phyloP scores from a whole-genome alignment of 176 grass and related monocot species.

The Pontederia crassipes region DNA sequence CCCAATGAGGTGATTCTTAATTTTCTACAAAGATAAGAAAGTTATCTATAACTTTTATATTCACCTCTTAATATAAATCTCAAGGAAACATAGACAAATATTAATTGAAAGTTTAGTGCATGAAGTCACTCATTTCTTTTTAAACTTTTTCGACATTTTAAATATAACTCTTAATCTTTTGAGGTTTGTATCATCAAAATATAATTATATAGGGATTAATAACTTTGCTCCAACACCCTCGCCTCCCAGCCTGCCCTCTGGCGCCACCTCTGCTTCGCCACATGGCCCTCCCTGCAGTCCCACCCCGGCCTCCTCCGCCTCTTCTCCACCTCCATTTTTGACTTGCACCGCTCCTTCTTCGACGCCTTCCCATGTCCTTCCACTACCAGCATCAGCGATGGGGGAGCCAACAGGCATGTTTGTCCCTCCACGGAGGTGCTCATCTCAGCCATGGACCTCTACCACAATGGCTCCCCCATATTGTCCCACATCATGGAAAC shows the following conservation, averaged over 20 bases:
- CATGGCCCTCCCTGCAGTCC: slow-evolving; percentile 50
- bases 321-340: background rate
- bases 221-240: no score
- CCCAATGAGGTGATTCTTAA: no score
- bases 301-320: background rate
- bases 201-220: no score
- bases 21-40: no score
- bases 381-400: background rate
- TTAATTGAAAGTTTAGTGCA: no score
- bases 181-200: no score
- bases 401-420: background rate
- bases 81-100: no score
- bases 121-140: no score
- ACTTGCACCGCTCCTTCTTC: slow-evolving; percentile 38
- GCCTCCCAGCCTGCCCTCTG: slow-evolving; percentile 43
- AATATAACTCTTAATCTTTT: no score
- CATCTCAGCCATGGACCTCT: slow-evolving; percentile 69
- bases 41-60: no score
- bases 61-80: no score
- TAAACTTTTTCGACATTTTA: no score
- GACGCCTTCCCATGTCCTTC: slow-evolving; percentile 46
- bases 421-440: slow-evolving; percentile 35
- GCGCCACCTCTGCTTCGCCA: slow-evolving; percentile 47
- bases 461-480: slow-evolving; percentile 30
- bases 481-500: slow-evolving; percentile 58